These are phyloP conservation scores for Penicillium maclennaniae DNA, from an alignment of 495 filamentous ascomycete genomes.

Conservation along the genomic window DNA sequence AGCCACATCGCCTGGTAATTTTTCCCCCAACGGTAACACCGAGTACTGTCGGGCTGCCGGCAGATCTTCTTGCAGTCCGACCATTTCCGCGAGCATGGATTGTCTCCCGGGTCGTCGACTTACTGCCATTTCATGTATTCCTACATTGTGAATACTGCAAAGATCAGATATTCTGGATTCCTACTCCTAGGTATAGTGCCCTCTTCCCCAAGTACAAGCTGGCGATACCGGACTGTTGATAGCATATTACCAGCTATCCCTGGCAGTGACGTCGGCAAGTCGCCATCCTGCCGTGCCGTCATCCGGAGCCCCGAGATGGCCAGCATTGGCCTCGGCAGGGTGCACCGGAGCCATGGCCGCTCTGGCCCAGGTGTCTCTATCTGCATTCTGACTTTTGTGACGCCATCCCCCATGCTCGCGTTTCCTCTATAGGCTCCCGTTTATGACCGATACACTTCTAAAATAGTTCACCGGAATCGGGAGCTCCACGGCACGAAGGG, in stretches of 20 bases:
- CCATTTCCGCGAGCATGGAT: not conserved
- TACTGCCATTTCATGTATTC: not conserved
- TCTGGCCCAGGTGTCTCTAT: not conserved
- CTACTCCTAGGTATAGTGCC: too few relatives aligned
- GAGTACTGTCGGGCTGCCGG: constrained; percentile 25
- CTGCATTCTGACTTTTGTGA: not conserved
- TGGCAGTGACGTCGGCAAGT: constrained; percentile 40
- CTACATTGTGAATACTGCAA: too few relatives aligned
- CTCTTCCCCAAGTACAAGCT: too few relatives aligned
- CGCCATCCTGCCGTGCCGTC: constrained; percentile 23
- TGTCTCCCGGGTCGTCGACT: not conserved
- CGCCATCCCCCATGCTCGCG: not conserved
- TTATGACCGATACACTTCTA: constrained; percentile 13
- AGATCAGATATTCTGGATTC: too few relatives aligned
- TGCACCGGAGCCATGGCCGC: not conserved
- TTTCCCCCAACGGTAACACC: constrained; percentile 18
- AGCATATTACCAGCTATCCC: constrained; percentile 1
- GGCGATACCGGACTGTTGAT: not conserved
- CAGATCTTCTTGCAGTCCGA: constrained; percentile 14
- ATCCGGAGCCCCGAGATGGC: constrained; percentile 16
- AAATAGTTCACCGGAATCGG: constrained; percentile 28
- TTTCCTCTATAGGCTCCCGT: constrained; percentile 5
- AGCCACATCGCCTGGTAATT: constrained; percentile 16
- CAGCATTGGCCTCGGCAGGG: constrained; percentile 13
- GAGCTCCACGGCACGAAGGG: constrained; percentile 10